These are phyloP conservation scores for Beauveria pseudobassiana DNA, from an alignment of 2,329 filamentous ascomycete species.

Conservation along the genomic window DNA sequence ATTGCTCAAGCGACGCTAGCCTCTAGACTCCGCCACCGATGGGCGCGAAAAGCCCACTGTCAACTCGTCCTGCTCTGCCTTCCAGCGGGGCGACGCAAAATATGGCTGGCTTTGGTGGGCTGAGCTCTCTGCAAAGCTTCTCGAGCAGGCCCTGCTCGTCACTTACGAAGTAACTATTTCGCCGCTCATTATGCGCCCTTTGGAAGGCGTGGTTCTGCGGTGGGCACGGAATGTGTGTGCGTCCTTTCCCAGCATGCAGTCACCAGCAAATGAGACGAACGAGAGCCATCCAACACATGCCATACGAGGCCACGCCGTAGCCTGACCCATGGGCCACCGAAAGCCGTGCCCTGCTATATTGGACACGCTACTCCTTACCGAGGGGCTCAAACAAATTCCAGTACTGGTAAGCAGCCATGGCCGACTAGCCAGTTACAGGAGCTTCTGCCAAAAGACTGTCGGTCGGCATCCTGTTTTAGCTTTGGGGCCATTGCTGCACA, in stretches of 20 bases:
- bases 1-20: conserved; percentile 4
- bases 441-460: neutral
- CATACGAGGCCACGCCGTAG: neutral
- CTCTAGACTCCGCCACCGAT: neutral
- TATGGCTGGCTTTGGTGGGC: neutral
- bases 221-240: neutral
- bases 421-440: neutral
- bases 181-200: neutral
- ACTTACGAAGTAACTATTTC: neutral
- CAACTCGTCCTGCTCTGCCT: neutral
- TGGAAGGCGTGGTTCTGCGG: neutral
- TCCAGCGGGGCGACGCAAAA: conserved; percentile 2
- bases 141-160: neutral
- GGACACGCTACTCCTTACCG: neutral
- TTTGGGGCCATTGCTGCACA: neutral
- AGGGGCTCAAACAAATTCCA: neutral
- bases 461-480: neutral
- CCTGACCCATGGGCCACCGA: neutral
- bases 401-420: neutral
- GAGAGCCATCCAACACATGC: neutral
- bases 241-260: neutral
- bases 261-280: neutral
- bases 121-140: neutral
- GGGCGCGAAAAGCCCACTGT: neutral
- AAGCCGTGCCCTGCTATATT: conserved; percentile 9